Conservation (phyloP, 2,329 filamentous ascomycete genomes). For the Metarhizium sp. region DNA sequence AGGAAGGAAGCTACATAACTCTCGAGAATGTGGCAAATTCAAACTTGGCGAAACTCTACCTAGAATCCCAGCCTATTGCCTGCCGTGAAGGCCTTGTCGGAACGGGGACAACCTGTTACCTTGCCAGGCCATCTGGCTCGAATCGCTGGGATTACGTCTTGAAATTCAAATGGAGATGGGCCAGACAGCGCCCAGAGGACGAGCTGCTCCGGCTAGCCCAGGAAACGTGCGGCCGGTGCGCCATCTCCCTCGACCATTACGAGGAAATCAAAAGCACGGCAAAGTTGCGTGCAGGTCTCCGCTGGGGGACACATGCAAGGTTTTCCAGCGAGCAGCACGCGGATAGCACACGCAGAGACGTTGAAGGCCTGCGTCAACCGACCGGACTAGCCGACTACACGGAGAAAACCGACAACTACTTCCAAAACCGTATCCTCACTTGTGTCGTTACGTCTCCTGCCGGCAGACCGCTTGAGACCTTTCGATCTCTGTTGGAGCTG, state of each 20-base stretch:
- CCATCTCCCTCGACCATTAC: conserved; percentile 18
- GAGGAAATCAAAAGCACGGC: conserved; percentile 11
- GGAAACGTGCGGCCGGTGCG: conserved; percentile 18
- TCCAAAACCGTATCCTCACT: conserved; percentile 11
- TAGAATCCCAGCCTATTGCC: conserved; percentile 18
- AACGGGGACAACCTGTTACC: conserved; percentile 22
- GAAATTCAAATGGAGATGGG: conserved; percentile 25
- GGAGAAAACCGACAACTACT: conserved; percentile 6
- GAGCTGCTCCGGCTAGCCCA: conserved; percentile 20
- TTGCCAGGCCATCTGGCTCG: conserved; percentile 15
- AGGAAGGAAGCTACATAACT: conserved; percentile 10
- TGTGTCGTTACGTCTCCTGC: conserved; percentile 13
- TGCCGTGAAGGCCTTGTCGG: conserved; percentile 16
- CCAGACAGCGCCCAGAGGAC: conserved; percentile 18
- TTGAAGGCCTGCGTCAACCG: background rate
- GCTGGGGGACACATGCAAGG: conserved; percentile 9
- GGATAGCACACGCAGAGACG: background rate
- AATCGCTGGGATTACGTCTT: conserved; percentile 18
- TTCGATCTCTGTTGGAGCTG: conserved; percentile 8
- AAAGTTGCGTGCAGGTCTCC: conserved; percentile 9
- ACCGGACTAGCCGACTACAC: conserved; percentile 7
- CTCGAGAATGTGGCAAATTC: background rate
- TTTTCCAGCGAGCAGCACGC: conserved; percentile 2
- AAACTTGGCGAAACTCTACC: background rate
- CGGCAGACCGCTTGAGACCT: conserved; percentile 11